phyloP scores from a whole-genome alignment of 2,329 filamentous ascomycete genomes.

The Leptographium lundbergii region DNA sequence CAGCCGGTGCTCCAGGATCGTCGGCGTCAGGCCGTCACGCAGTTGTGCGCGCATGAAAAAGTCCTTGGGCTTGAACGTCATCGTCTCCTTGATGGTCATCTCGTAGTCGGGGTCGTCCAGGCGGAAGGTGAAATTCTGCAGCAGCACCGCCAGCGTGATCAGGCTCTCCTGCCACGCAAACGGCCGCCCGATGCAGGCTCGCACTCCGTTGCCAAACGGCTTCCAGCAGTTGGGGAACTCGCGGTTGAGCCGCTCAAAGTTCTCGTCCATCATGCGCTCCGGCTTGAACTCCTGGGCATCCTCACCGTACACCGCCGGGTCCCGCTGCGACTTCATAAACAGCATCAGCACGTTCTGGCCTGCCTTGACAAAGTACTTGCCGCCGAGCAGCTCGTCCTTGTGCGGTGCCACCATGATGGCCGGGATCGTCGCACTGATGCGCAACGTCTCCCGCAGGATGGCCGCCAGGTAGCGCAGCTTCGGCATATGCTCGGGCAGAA shows the following conservation, averaged over 20 bases:
- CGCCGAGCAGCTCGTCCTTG: conserved; percentile 41
- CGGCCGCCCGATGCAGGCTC: conserved; percentile 56
- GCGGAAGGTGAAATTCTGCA: conserved; percentile 61
- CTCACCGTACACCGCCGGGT: conserved; percentile 51
- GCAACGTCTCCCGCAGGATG: conserved; percentile 52
- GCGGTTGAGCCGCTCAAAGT: conserved; percentile 47
- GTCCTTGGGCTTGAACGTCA: conserved; percentile 51
- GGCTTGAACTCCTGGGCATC: conserved; percentile 55
- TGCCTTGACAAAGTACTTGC: conserved; percentile 46
- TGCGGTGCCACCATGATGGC: conserved; percentile 41
- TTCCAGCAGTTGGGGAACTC: conserved; percentile 54
- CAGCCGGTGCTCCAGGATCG: conserved; percentile 32
- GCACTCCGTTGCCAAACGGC: conserved; percentile 47
- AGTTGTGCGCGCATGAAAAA: conserved; percentile 49
- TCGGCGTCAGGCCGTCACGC: conserved; percentile 44
- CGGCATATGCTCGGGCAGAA: conserved; percentile 47
- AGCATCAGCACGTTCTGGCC: conserved; percentile 37
- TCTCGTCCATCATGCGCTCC: conserved; percentile 59
- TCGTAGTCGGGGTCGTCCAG: conserved; percentile 48
- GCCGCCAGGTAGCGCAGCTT: conserved; percentile 55
- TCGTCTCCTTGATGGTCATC: conserved; percentile 39
- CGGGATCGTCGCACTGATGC: conserved; percentile 48
- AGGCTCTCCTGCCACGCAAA: conserved; percentile 67
- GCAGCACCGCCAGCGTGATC: conserved; percentile 46
- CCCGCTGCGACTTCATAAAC: conserved; percentile 42